Conservation (phyloP, 2,329 filamentous ascomycete genomes). For the Teratosphaeria pseudoeucalypti region DNA sequence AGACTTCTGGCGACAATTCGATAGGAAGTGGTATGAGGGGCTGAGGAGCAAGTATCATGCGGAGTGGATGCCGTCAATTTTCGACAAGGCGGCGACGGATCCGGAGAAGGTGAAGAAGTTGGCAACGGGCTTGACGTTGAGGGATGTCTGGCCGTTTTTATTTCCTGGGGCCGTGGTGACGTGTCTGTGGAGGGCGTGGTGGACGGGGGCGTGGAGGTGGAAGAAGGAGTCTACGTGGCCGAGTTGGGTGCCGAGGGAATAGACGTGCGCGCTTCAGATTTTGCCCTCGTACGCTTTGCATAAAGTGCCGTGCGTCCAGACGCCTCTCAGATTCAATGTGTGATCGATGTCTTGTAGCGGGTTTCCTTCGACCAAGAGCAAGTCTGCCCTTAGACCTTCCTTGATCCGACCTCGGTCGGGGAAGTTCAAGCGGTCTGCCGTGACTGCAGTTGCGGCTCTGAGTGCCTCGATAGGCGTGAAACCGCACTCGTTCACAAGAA, state of each 20-base stretch:
- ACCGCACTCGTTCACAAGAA: conserved; percentile 33
- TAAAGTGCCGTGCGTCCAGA: conserved; percentile 32
- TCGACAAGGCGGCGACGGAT: conserved; percentile 57
- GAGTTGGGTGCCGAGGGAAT: conserved; percentile 4
- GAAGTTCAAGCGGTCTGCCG: conserved; percentile 32
- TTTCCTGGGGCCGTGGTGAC: conserved; percentile 30
- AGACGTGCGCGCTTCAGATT: background rate
- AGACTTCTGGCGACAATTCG: conserved; percentile 59
- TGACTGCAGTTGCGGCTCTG: conserved; percentile 30
- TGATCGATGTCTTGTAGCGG: conserved; percentile 31
- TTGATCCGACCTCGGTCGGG: conserved; percentile 30
- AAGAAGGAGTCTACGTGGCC: conserved; percentile 23
- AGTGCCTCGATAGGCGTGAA: conserved; percentile 35
- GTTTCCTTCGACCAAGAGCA: conserved; percentile 36
- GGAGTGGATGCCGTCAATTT: conserved; percentile 52
- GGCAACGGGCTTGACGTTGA: conserved; percentile 20
- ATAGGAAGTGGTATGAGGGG: conserved; percentile 49
- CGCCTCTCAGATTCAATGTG: conserved; percentile 32
- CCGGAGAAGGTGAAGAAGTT: conserved; percentile 17
- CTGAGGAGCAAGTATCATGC: conserved; percentile 55
- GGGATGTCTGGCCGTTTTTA: conserved; percentile 27
- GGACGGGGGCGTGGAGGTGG: conserved; percentile 11
- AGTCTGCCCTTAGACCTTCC: conserved; percentile 32
- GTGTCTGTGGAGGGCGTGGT: conserved; percentile 12
- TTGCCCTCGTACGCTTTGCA: conserved; percentile 7